These are phyloP conservation scores for Spencermartinsiella ligniputridi DNA, from an alignment of 1,139 yeast species.

Conservation along the genomic window DNA sequence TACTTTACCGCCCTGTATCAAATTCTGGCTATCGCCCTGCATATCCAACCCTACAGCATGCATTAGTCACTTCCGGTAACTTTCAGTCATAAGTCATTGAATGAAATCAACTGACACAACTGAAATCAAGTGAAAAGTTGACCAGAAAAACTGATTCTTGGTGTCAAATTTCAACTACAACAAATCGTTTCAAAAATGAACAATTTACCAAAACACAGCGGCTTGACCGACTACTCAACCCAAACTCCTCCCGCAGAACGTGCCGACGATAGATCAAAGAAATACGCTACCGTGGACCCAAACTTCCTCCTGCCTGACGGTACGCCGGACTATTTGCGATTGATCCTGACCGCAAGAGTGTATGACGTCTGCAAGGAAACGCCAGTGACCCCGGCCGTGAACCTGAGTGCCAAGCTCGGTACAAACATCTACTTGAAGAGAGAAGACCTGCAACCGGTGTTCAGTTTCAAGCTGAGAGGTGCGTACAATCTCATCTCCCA, in stretches of 20 bases:
- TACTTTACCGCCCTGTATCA: no score
- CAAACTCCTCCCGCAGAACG: conserved; percentile 13
- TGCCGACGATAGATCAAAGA: conserved; percentile 1
- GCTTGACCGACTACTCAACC: conserved; percentile 19
- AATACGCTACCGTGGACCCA: conserved; percentile 18
- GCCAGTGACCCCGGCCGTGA: conserved; percentile 73
- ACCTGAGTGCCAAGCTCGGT: conserved; percentile 66
- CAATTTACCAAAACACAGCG: conserved; percentile 10
- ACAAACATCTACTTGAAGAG: conserved; percentile 76
- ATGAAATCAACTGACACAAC: no score
- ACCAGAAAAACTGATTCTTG: no score
- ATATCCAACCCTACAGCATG: no score
- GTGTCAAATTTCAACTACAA: no score
- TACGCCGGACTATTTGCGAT: conserved; percentile 83
- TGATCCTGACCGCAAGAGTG: conserved; percentile 85
- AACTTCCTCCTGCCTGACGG: conserved; percentile 32
- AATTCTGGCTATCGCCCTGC: no score
- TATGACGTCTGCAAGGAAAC: conserved; percentile 93
- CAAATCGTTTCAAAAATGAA: no score
- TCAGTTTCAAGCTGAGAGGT: conserved; percentile 93
- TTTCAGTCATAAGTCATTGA: no score
- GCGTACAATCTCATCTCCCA: conserved; percentile 97
- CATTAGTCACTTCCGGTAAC: no score
- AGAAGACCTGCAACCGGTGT: conserved; percentile 92
- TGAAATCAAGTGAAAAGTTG: no score